phyloP scores from a whole-genome alignment of 2,329 filamentous ascomycete species.

The Daldinia eschscholtzii region DNA sequence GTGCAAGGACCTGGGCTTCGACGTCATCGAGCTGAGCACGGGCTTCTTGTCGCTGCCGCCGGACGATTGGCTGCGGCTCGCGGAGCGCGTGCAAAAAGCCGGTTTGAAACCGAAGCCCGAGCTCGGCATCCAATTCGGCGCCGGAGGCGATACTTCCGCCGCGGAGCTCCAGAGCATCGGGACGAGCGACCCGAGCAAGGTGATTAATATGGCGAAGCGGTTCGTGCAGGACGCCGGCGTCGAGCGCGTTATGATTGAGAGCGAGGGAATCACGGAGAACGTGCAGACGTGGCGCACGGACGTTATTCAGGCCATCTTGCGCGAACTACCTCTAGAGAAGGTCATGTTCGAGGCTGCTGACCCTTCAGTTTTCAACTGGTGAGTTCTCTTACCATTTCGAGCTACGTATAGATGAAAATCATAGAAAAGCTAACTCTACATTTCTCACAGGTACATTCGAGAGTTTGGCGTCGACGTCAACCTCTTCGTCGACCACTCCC shows the following conservation, averaged over 20 bases:
- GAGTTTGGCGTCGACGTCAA: constrained; percentile 70
- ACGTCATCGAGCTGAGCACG: constrained; percentile 66
- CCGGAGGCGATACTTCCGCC: constrained; percentile 65
- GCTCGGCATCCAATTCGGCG: constrained; percentile 69
- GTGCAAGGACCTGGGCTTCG: constrained; percentile 66
- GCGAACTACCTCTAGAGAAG: constrained; percentile 63
- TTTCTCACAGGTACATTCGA: constrained; percentile 53
- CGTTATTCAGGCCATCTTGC: constrained; percentile 65
- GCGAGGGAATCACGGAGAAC: constrained; percentile 71
- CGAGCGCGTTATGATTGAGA: constrained; percentile 69
- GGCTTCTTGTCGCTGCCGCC: constrained; percentile 67
- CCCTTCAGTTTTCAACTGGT: constrained; percentile 68
- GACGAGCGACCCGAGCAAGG: constrained; percentile 62
- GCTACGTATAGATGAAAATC: not conserved
- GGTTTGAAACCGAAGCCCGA: constrained; percentile 67
- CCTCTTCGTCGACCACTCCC: constrained; percentile 68
- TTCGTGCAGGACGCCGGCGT: constrained; percentile 65
- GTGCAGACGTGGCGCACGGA: constrained; percentile 67
- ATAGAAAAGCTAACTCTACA: not conserved
- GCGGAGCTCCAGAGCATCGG: constrained; percentile 61
- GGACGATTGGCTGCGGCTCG: constrained; percentile 66
- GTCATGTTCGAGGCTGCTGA: constrained; percentile 72
- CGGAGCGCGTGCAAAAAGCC: constrained; percentile 60
- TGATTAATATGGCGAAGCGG: constrained; percentile 62
- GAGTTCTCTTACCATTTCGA: constrained; percentile 43